Base-by-base conservation (phyloP, 2,329 filamentous ascomycete species). In the Cephalotrichum gorgonifer region DNA sequence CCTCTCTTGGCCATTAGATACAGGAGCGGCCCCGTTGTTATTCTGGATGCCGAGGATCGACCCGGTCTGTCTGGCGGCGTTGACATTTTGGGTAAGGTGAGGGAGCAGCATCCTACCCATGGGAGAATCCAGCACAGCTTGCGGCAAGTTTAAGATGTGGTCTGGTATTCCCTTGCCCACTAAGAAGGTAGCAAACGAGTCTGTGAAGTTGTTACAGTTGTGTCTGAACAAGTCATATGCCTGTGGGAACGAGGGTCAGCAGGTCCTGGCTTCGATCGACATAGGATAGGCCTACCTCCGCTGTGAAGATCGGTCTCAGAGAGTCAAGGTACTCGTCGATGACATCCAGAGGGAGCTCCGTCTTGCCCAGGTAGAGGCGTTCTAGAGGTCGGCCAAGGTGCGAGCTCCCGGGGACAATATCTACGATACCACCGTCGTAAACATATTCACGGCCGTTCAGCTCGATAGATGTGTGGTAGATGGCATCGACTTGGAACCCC, bases 191-290 rank as follows among this genome's bases (percentile, higher is more conserved):
- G 88, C 74, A 55, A 97, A 83, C 53, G 95, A 89, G 60, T 97
- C 91, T 3, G 86, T 88, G 65, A 97, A 98, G 65, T 96, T 96
- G 69, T 97, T 98, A 71, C 91, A 97, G 62, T 98, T 98, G 66
- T 96, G 89, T 57, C 70, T 87, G 63, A 78, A 95, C 5, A 96
- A 70, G 60, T 96, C 88, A 60, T 97, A 97, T 1, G 87, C 86
- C 79, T 88, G 35, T 27, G n/a, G n/a, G n/a, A n/a, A n/a, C 26
- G 28, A 25, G 25, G 1, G 23, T 14, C 31, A n/a, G 11, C 12
- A 15, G 23, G 48, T 35, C 42, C 46, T 47, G 17, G 35, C 17
- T 22, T 39, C 35, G 17, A 11, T 11, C 35, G n/a, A 20, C n/a
- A 6, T 8, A 7, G 11, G 6, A 15, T 28, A n/a, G 6, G 47